A percentile compares a stretch with the other conserved stretches of the same genome.
These are phyloP conservation scores for Abrus pulchellus DNA, from an alignment of 306 rosid species.

Conservation along the genomic window DNA sequence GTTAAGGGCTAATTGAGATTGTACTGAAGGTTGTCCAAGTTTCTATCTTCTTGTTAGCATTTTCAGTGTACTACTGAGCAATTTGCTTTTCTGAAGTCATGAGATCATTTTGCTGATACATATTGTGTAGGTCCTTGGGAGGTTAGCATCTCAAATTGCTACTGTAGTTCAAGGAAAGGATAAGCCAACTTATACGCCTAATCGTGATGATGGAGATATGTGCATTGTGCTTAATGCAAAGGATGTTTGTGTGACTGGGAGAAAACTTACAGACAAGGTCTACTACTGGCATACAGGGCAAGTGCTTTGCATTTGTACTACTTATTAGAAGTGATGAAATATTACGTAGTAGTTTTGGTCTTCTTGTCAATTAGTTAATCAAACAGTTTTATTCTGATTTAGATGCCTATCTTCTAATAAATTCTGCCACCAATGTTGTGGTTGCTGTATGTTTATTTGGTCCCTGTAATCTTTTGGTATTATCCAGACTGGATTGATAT, in stretches of 20 bases:
- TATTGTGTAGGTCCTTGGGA: slow-evolving; percentile 79
- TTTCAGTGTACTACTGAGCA: slow-evolving; percentile 4
- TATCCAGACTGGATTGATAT: slow-evolving; percentile 45
- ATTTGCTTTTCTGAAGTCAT: slow-evolving; percentile 40
- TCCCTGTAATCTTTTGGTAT: slow-evolving; percentile 22
- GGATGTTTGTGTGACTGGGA: slow-evolving; percentile 86
- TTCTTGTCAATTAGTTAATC: slow-evolving; percentile 20
- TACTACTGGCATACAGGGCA: slow-evolving; percentile 98
- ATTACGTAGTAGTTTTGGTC: slow-evolving; percentile 16
- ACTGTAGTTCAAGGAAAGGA: slow-evolving; percentile 95
- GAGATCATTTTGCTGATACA: slow-evolving; percentile 22
- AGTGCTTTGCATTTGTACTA: slow-evolving; percentile 45
- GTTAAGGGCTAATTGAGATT: slow-evolving; percentile 19
- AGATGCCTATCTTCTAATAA: slow-evolving; percentile 17
- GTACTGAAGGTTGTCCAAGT: slow-evolving; percentile 9
- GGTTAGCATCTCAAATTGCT: slow-evolving; percentile 94
- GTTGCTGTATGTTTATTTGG: slow-evolving; percentile 22
- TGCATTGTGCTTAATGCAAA: slow-evolving; percentile 95
- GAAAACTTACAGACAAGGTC: slow-evolving; percentile 87
- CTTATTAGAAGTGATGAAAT: slow-evolving; percentile 13
- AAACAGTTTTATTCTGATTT: slow-evolving; percentile 41
- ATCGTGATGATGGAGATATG: slow-evolving; percentile 97
- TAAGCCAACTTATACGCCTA: slow-evolving; percentile 89
- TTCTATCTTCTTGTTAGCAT: not conserved
- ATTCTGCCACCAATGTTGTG: slow-evolving; percentile 16